Evolutionary conservation across 768 basidiomycete genomes (phyloP).

Genomic region (Pleurotus platypus): DNA sequence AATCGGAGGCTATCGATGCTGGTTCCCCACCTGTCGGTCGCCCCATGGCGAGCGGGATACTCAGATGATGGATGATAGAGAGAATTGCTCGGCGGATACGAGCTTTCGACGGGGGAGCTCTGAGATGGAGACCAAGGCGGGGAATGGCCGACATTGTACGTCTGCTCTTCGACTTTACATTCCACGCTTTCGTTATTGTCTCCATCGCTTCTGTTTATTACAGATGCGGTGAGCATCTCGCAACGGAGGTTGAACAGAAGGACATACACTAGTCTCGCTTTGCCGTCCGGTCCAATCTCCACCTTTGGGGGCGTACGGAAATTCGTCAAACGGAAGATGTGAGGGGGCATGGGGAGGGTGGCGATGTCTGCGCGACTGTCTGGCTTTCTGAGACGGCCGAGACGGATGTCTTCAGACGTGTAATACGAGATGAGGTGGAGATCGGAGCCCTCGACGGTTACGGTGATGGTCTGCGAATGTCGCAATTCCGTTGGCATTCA

Average conservation of each 20-base stretch:
- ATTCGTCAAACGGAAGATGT: constrained; percentile 75
- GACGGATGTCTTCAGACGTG: constrained; percentile 71
- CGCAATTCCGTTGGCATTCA: not conserved
- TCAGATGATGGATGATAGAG: constrained; percentile 6
- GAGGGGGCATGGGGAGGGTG: constrained; percentile 66
- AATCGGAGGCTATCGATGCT: not conserved
- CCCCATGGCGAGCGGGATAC: constrained; percentile 1
- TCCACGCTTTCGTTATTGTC: constrained; percentile 44
- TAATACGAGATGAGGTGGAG: constrained; percentile 86
- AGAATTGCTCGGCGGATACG: not conserved
- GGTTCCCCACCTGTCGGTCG: not conserved
- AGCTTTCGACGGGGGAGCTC: not conserved
- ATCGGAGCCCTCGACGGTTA: constrained; percentile 73
- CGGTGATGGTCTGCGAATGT: constrained; percentile 70
- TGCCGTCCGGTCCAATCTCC: constrained; percentile 69
- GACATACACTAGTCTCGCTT: constrained; percentile 61
- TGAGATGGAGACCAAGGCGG: constrained; percentile 29
- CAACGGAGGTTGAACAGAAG: not conserved
- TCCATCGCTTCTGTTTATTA: constrained; percentile 30
- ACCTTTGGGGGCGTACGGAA: constrained; percentile 83
- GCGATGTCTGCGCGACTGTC: constrained; percentile 71
- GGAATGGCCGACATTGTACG: constrained; percentile 36
- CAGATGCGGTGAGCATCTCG: constrained; percentile 12
- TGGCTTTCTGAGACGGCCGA: constrained; percentile 65
- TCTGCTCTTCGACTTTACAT: constrained; percentile 45